Evolutionary conservation across 1,284 basidiomycete genomes (phyloP).

Genomic region (Hypsizygus ulmarius): DNA sequence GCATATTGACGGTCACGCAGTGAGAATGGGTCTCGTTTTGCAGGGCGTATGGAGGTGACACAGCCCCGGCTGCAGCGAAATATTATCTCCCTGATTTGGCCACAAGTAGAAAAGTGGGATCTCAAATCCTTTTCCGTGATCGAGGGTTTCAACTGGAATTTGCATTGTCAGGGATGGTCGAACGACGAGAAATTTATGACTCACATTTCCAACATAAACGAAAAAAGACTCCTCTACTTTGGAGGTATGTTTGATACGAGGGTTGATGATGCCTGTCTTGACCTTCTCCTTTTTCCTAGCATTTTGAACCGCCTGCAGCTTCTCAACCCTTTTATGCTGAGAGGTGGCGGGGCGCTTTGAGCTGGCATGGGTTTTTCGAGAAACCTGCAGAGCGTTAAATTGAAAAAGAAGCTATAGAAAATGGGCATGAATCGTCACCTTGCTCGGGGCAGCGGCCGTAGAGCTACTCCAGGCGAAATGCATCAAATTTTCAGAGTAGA

Average conservation of each 20-base stretch:
- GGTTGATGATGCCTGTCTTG: constrained; percentile 13
- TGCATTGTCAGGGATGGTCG: constrained; percentile 25
- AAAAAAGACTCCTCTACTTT: constrained; percentile 25
- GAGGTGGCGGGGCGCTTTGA: constrained; percentile 3
- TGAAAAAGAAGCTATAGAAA: background rate
- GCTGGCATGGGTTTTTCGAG: constrained; percentile 1
- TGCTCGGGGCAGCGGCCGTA: background rate
- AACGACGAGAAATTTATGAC: constrained; percentile 21
- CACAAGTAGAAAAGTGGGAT: constrained; percentile 41
- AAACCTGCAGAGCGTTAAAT: background rate
- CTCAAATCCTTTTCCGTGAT: constrained; percentile 37
- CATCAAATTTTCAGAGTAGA: background rate
- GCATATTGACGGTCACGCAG: constrained; percentile 47
- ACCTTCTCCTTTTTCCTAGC: constrained; percentile 17
- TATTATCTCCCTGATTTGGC: constrained; percentile 37
- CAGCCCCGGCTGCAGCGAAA: constrained; percentile 51
- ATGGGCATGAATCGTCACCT: background rate
- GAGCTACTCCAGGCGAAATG: constrained; percentile 6
- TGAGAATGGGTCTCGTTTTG: constrained; percentile 24
- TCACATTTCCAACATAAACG: constrained; percentile 62
- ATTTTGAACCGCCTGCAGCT: constrained; percentile 18
- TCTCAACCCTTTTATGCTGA: constrained; percentile 12
- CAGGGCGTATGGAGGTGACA: constrained; percentile 31
- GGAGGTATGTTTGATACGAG: constrained; percentile 6
- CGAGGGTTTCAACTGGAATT: constrained; percentile 27